These are phyloP conservation scores for Jatropha podagrica DNA, from an alignment of 441 rosid species.

Conservation along the genomic window DNA sequence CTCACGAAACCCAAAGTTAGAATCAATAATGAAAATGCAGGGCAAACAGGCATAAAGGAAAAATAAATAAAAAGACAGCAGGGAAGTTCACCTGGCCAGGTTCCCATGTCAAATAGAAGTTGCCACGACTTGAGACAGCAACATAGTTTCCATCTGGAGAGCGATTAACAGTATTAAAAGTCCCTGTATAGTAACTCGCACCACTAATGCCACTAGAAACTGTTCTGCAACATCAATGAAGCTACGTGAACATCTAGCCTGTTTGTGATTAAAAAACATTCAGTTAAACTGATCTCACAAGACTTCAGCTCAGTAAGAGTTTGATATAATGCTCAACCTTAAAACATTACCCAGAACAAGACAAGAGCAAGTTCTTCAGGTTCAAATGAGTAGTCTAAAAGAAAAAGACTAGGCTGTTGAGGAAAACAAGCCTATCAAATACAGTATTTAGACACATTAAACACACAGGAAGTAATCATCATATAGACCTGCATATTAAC, in stretches of 20 bases:
- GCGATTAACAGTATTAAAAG: constrained; percentile 89
- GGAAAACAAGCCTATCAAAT: background rate
- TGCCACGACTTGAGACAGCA: constrained; percentile 97
- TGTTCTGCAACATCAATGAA: constrained; percentile 69
- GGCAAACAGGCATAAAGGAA: constrained; percentile 16
- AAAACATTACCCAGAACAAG: background rate
- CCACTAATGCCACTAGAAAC: constrained; percentile 98
- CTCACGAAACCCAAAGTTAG: background rate
- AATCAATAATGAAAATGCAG: background rate
- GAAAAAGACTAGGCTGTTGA: background rate
- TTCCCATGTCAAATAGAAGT: constrained; percentile 96
- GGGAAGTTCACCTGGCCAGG: constrained; percentile 76
- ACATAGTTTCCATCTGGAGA: constrained; percentile 94
- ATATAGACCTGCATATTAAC: background rate
- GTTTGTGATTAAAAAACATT: constrained; percentile 4
- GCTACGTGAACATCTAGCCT: constrained; percentile 28
- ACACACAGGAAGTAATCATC: background rate
- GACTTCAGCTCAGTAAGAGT: background rate
- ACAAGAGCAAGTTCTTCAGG: background rate
- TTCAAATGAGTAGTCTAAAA: background rate
- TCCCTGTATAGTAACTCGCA: constrained; percentile 95
- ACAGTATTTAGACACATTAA: background rate
- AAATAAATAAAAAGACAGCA: background rate
- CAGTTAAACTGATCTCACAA: too few relatives aligned
- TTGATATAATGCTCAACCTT: background rate